Conservation (phyloP, 202 grass and related monocot genomes). For the Alloteropsis angusta region DNA sequence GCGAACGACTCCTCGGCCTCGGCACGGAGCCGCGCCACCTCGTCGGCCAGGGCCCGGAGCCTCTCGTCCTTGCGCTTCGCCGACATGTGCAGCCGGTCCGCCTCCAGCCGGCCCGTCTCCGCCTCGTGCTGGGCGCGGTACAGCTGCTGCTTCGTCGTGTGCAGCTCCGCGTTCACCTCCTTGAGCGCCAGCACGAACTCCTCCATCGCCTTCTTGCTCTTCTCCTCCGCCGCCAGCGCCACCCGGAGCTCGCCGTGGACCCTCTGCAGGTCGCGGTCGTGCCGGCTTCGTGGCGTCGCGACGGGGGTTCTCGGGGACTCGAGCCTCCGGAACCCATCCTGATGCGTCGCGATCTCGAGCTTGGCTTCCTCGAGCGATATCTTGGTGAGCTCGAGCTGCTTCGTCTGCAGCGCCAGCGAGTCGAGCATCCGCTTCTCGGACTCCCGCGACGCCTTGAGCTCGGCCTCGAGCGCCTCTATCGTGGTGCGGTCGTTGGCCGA, state of each 20-base stretch:
- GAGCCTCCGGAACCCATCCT: conserved; percentile 18
- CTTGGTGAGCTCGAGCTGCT: conserved; percentile 91
- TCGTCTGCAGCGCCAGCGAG: conserved; percentile 63
- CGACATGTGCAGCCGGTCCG: conserved; percentile 33
- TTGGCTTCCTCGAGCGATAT: conserved; percentile 68
- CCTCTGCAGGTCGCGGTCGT: conserved; percentile 23
- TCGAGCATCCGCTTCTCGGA: conserved; percentile 77
- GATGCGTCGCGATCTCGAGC: conserved; percentile 38
- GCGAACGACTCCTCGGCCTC: conserved; percentile 62
- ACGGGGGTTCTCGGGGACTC: conserved; percentile 14
- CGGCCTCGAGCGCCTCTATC: conserved; percentile 45
- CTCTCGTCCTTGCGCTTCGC: conserved; percentile 39
- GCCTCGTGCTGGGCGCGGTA: conserved; percentile 41
- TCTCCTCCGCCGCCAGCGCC: conserved; percentile 57
- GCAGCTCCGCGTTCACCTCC: conserved; percentile 66
- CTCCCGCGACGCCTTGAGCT: conserved; percentile 44
- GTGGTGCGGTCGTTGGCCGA: conserved; percentile 31
- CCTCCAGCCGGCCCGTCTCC: conserved; percentile 42
- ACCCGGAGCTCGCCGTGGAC: conserved; percentile 40
- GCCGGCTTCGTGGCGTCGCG: conserved; percentile 14
- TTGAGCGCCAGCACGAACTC: conserved; percentile 68
- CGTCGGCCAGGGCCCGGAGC: conserved; percentile 37
- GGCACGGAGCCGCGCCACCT: conserved; percentile 39
- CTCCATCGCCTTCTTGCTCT: conserved; percentile 82
- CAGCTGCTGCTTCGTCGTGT: conserved; percentile 38